phyloP scores from a whole-genome alignment of 148 eudicot species.

The Camellia granthamiana region DNA sequence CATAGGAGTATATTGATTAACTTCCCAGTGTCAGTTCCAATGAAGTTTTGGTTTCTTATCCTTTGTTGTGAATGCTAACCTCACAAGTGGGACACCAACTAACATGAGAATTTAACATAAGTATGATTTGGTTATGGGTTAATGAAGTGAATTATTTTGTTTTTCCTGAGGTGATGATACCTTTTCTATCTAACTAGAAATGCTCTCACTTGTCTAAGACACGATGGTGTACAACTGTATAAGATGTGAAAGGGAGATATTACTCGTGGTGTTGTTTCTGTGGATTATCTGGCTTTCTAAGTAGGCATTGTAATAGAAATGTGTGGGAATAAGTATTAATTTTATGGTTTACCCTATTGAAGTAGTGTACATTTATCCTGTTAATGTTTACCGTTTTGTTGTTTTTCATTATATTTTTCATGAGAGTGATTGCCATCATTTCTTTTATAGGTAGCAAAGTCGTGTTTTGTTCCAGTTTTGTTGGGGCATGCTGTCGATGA shows the following conservation, averaged over 20 bases:
- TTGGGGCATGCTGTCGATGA: conserved; percentile 81
- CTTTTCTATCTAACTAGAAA: neutral
- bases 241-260: neutral
- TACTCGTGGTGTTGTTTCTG: conserved; percentile 5
- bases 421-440: neutral
- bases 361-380: neutral
- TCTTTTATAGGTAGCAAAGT: conserved; percentile 77
- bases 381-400: neutral
- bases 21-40: neutral
- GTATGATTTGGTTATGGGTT: neutral
- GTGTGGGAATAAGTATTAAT: neutral
- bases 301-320: neutral
- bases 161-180: neutral
- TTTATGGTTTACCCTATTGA: neutral
- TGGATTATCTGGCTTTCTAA: neutral
- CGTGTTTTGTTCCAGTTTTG: conserved; percentile 83
- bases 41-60: neutral
- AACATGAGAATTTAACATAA: neutral
- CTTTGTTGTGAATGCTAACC: conserved; percentile 4
- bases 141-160: neutral
- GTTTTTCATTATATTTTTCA: conserved; percentile 11
- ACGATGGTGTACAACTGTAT: neutral
- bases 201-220: neutral
- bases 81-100: neutral
- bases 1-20: neutral